Evolutionary conservation across 2,329 filamentous ascomycete genomes (phyloP).

Genomic region (Colletotrichum sp.): DNA sequence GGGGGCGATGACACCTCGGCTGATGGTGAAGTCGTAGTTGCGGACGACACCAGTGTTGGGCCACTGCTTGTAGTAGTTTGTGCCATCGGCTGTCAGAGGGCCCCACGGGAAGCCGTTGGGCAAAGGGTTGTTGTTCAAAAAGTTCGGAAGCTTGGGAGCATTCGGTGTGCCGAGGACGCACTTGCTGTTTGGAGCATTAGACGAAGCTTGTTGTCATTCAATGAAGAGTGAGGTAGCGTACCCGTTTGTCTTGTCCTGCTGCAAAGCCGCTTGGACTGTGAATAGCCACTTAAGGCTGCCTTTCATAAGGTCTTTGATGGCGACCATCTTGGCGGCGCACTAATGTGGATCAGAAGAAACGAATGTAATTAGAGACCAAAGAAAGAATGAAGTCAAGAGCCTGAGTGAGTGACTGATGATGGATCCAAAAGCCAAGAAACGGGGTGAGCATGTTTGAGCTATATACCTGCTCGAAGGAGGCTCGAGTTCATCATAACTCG

Average conservation of each 20-base stretch:
- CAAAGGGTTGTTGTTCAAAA: slow-evolving; percentile 53
- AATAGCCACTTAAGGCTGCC: slow-evolving; percentile 24
- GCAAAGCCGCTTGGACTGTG: slow-evolving; percentile 23
- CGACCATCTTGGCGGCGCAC: slow-evolving; percentile 27
- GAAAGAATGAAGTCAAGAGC: background rate
- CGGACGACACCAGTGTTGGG: slow-evolving; percentile 61
- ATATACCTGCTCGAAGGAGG: background rate
- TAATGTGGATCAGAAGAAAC: background rate
- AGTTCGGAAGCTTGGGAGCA: slow-evolving; percentile 43
- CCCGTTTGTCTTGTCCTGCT: slow-evolving; percentile 44
- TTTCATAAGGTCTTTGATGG: slow-evolving; percentile 20
- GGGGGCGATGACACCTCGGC: slow-evolving; percentile 53
- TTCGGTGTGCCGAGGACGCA: slow-evolving; percentile 45
- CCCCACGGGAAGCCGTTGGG: slow-evolving; percentile 60
- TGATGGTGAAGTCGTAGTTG: slow-evolving; percentile 59
- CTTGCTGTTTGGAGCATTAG: slow-evolving; percentile 30
- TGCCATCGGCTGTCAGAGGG: slow-evolving; percentile 39
- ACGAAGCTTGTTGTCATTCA: background rate
- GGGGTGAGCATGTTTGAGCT: slow-evolving; percentile 5
- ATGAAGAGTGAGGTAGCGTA: slow-evolving; percentile 20
- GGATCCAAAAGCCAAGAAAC: background rate
- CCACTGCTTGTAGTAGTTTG: slow-evolving; percentile 54
- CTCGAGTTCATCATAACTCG: background rate
- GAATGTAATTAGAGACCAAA: background rate
- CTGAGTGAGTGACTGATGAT: slow-evolving; percentile 2